Base-by-base conservation (phyloP, 441 rosid species). In the Bruguiera hainesii region DNA sequence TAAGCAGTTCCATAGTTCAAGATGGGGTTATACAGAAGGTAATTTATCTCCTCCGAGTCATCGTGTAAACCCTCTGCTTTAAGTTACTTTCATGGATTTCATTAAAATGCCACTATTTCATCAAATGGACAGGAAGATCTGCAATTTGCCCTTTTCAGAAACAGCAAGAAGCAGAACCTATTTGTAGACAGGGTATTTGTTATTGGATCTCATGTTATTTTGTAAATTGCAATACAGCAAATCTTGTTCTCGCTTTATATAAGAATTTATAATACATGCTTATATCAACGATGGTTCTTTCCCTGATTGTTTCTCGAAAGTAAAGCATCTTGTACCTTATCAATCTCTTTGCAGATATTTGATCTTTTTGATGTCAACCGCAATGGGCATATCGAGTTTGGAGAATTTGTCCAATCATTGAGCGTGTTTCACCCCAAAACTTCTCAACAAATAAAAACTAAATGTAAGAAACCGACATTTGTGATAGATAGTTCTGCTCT, bases 371-470 rank as follows among this genome's bases (percentile, higher is more conserved):
- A 72, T 60, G 68, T 72, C 64, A 57, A 72, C 15, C 25, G 71
- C 33, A 61, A 68, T 69, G 74, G 74, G 33, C 57, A 48, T 26
- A 68, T 72, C 46, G 80, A 76, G 8, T 73, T 73, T 56, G 62
- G 69, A 8, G 74, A 70, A 62, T 77, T 73, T 19, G 60, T 77
- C 39, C 58, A 60, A 19, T 69, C 77, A n/a, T 33, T 73, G 58
- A 65, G 66, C 8, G 55, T 73, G 37, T 77, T 77, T 56, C 77
- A 77, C 60, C 80, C 80, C 20, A 66, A 53, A 61, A 57, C 70
- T 15, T 61, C 74, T 4, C 48, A 55, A 18, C 68, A 55, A 29
- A 60, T 56, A 49, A 76, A 76, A 68, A 71, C 52, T 25, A 31
- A 55, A 60, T 57, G 66, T 72, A 72, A 72, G 76, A 46, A 31